phyloP scores from a whole-genome alignment of 2,329 filamentous ascomycete species.

The Aspergillus pseudotamarii region DNA sequence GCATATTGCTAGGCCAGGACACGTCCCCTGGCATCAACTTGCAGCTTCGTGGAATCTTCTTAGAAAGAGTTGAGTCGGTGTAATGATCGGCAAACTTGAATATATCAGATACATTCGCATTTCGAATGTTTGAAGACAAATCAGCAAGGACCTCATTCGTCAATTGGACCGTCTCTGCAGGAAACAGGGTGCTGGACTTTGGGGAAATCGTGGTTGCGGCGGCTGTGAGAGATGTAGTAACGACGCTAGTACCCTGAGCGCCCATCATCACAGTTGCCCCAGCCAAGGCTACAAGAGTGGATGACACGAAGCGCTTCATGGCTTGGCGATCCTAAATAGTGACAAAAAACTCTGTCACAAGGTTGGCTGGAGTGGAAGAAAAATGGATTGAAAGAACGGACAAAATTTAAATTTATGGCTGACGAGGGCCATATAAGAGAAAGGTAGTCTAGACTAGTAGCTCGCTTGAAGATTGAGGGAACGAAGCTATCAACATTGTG shows the following conservation, averaged over 20 bases:
- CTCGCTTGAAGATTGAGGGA: not conserved
- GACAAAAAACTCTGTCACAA: not conserved
- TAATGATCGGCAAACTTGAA: slow-evolving; percentile 35
- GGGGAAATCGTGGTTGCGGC: slow-evolving; percentile 23
- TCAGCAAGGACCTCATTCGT: slow-evolving; percentile 39
- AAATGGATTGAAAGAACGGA: too few species aligned
- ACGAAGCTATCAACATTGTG: not conserved
- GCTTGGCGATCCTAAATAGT: not conserved
- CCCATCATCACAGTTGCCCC: slow-evolving; percentile 1
- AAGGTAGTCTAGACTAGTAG: not conserved
- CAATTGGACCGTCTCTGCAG: slow-evolving; percentile 33
- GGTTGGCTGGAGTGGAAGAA: not conserved
- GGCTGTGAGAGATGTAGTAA: slow-evolving; percentile 7
- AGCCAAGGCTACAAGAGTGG: slow-evolving; percentile 5
- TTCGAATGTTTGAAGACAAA: slow-evolving; percentile 28
- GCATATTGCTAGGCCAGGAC: slow-evolving; percentile 19
- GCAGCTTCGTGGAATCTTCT: slow-evolving; percentile 46
- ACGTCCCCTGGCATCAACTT: slow-evolving; percentile 26
- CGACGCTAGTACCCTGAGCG: not conserved
- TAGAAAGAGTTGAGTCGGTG: slow-evolving; percentile 9
- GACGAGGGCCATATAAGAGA: not conserved
- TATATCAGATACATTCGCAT: slow-evolving; percentile 33
- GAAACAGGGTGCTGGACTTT: slow-evolving; percentile 18
- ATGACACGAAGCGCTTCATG: slow-evolving; percentile 8
- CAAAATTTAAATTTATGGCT: not conserved